phyloP scores from a whole-genome alignment of 2,329 filamentous ascomycete species.

The Bipolaris sorokiniana region DNA sequence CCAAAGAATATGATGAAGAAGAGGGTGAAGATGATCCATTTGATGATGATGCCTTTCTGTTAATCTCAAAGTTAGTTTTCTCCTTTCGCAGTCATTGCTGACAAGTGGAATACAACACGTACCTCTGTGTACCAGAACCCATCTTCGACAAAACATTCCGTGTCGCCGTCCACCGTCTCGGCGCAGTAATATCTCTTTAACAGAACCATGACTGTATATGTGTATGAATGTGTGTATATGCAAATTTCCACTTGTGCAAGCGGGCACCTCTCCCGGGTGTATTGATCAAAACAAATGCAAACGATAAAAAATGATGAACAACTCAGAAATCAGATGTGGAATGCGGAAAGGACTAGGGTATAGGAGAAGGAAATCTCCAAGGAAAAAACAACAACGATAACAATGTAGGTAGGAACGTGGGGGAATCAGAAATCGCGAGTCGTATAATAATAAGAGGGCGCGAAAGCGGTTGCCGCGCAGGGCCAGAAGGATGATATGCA shows the following conservation, averaged over 20 bases:
- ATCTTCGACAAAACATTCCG: slow-evolving; percentile 39
- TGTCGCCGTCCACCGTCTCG: slow-evolving; percentile 31
- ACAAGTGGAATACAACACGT: slow-evolving; percentile 9
- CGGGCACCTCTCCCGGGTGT: too few species aligned
- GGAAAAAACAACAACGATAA: background rate
- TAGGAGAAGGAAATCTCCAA: background rate
- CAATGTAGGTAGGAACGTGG: background rate
- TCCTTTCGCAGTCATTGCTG: background rate
- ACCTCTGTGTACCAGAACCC: slow-evolving; percentile 46
- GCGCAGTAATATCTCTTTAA: slow-evolving; percentile 39
- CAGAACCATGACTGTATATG: slow-evolving; percentile 31
- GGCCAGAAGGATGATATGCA: slow-evolving; percentile 2
- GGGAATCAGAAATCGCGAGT: background rate
- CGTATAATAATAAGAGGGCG: slow-evolving; percentile 1
- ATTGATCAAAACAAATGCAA: too few species aligned
- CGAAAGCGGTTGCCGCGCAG: too few species aligned
- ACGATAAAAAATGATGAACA: too few species aligned
- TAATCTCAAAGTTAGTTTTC: slow-evolving; percentile 7
- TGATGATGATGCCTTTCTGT: slow-evolving; percentile 69
- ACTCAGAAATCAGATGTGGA: too few species aligned
- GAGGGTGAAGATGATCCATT: slow-evolving; percentile 72
- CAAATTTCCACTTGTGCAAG: background rate
- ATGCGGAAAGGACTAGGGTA: too few species aligned
- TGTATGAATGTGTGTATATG: slow-evolving; percentile 5
- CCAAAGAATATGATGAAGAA: slow-evolving; percentile 64